A percentile compares a stretch with the other conserved stretches of the same genome.
phyloP scores from a whole-genome alignment of 1,139 yeast species.

The Candida sp. region DNA sequence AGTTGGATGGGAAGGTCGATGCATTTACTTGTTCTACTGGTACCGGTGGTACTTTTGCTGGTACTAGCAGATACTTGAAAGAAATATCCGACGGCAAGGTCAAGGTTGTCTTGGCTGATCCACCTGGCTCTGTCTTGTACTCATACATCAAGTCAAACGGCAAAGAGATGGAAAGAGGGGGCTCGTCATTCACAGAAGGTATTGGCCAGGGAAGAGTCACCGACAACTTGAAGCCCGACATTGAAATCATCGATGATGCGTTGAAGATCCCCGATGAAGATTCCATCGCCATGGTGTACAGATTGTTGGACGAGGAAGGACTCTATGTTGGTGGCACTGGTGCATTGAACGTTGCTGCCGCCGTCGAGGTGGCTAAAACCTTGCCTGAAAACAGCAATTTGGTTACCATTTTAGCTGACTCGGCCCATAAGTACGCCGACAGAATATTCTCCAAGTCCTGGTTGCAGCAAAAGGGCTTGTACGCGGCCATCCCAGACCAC shows the following conservation, averaged over 20 bases:
- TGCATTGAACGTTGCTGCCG: slow-evolving; percentile 84
- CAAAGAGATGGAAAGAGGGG: slow-evolving; percentile 63
- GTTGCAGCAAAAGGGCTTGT: slow-evolving; percentile 73
- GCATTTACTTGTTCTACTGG: slow-evolving; percentile 92
- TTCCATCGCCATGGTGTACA: slow-evolving; percentile 80
- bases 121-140: slow-evolving; percentile 90
- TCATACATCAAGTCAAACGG: slow-evolving; percentile 75
- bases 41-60: slow-evolving; percentile 92
- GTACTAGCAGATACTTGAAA: slow-evolving; percentile 76
- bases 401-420: slow-evolving; percentile 85
- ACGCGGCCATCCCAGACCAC: slow-evolving; percentile 68
- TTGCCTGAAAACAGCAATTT: slow-evolving; percentile 84
- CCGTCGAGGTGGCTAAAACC: slow-evolving; percentile 69
- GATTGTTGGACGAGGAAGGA: slow-evolving; percentile 88
- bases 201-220: slow-evolving; percentile 96
- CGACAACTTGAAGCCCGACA: slow-evolving; percentile 74
- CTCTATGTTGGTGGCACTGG: slow-evolving; percentile 90
- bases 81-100: slow-evolving; percentile 61
- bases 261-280: slow-evolving; percentile 75
- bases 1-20: slow-evolving; percentile 77
- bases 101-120: slow-evolving; percentile 80
- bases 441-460: slow-evolving; percentile 78
- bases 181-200: slow-evolving; percentile 92
- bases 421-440: slow-evolving; percentile 88
- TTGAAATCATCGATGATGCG: slow-evolving; percentile 75